Percentiles rank a stretch among this genome's conserved stretches.
These are phyloP conservation scores for Cicer chorassanicum DNA, from an alignment of 306 rosid genomes.

Conservation along the genomic window DNA sequence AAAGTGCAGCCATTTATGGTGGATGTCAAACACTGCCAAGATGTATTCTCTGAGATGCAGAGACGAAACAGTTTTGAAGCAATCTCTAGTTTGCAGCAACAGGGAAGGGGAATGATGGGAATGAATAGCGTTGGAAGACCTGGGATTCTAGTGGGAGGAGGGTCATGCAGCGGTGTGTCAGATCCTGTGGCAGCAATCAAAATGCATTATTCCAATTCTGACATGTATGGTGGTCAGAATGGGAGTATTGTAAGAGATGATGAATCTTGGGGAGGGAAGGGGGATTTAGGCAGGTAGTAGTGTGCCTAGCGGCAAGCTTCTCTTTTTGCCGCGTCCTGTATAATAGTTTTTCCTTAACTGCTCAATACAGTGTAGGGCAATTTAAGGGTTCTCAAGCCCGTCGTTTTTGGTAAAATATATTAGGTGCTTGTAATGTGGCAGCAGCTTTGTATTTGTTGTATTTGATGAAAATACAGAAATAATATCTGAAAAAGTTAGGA, in stretches of 20 bases:
- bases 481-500: slow-evolving; percentile 62
- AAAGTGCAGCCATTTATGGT: slow-evolving; percentile 73
- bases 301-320: slow-evolving; percentile 58
- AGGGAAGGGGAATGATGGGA: slow-evolving; percentile 74
- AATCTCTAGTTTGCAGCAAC: slow-evolving; percentile 75
- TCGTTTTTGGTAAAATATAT: slow-evolving; percentile 61
- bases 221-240: slow-evolving; percentile 69
- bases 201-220: slow-evolving; percentile 78
- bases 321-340: slow-evolving; percentile 67
- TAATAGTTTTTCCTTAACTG: slow-evolving; percentile 67
- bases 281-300: slow-evolving; percentile 80
- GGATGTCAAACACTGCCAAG: slow-evolving; percentile 70
- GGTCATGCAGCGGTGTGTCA: slow-evolving; percentile 71
- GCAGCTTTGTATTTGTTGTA: slow-evolving; percentile 84
- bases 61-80: slow-evolving; percentile 74
- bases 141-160: slow-evolving; percentile 74
- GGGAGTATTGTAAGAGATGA: slow-evolving; percentile 67
- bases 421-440: slow-evolving; percentile 78
- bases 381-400: slow-evolving; percentile 56
- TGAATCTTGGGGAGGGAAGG: slow-evolving; percentile 76
- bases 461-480: slow-evolving; percentile 80
- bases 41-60: slow-evolving; percentile 66
- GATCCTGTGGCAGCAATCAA: slow-evolving; percentile 95
- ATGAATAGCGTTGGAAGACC: slow-evolving; percentile 78
- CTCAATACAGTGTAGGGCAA: slow-evolving; percentile 64